Evolutionary conservation across 208 protist genomes (phyloP).

Genomic region (Trypanosoma theileri): DNA sequence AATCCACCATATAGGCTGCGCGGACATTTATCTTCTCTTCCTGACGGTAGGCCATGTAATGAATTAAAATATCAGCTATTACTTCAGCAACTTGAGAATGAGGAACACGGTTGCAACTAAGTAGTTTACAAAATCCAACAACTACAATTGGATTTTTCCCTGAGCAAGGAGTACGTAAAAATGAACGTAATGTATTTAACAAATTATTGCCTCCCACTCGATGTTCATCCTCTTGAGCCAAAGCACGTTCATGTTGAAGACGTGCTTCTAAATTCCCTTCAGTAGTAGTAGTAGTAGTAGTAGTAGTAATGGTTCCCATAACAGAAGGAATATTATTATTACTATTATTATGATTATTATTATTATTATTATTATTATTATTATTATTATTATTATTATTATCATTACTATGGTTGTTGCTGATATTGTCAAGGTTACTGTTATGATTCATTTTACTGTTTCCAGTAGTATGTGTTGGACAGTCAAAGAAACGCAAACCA

Average conservation of each 20-base stretch:
- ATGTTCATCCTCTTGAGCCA: constrained; percentile 84
- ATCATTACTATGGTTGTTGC: too few species aligned
- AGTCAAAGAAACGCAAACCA: constrained; percentile 84
- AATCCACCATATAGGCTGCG: constrained; percentile 61
- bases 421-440: too few species aligned
- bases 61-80: constrained; percentile 65
- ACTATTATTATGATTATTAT: constrained; percentile 3
- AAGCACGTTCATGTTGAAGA: constrained; percentile 68
- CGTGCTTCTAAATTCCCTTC: constrained; percentile 38
- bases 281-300: constrained; percentile 33
- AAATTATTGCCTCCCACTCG: constrained; percentile 73
- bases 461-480: constrained; percentile 9
- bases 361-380: neutral
- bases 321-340: neutral
- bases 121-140: constrained; percentile 83
- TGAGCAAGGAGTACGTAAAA: constrained; percentile 37
- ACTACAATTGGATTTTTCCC: constrained; percentile 46
- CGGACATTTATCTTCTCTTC: constrained; percentile 17
- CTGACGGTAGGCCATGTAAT: constrained; percentile 40
- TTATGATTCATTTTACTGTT: constrained; percentile 3
- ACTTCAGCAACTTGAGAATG: constrained; percentile 46
- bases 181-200: constrained; percentile 49
- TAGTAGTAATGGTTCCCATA: neutral
- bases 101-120: constrained; percentile 84
- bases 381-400: constrained; percentile 19